phyloP scores from a whole-genome alignment of 2,329 filamentous ascomycete genomes.

The Cercospora berteroae region DNA sequence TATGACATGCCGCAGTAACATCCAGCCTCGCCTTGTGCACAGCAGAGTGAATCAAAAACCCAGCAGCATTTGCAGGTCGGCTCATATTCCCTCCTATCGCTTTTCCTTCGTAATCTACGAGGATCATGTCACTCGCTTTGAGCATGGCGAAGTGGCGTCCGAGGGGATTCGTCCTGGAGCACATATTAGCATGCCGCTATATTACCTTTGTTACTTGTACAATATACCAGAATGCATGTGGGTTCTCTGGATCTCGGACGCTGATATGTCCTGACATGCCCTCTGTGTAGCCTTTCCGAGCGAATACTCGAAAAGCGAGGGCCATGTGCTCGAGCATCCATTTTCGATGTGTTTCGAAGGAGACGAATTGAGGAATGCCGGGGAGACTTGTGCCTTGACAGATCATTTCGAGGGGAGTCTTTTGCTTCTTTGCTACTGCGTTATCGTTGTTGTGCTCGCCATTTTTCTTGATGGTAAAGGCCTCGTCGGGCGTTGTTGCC shows the following conservation, averaged over 20 bases:
- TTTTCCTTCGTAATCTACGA: slow-evolving; percentile 62
- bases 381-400: slow-evolving; percentile 49
- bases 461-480: slow-evolving; percentile 22
- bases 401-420: slow-evolving; percentile 41
- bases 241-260: slow-evolving; percentile 63
- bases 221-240: slow-evolving; percentile 58
- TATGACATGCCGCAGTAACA: slow-evolving; percentile 69
- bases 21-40: slow-evolving; percentile 66
- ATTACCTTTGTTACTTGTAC: not conserved
- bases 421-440: slow-evolving; percentile 29
- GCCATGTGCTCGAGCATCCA: slow-evolving; percentile 65
- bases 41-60: slow-evolving; percentile 68
- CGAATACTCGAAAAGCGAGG: slow-evolving; percentile 66
- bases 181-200: not conserved
- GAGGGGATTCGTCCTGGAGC: slow-evolving; percentile 57
- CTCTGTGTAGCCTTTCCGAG: slow-evolving; percentile 64
- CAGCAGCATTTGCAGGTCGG: slow-evolving; percentile 63
- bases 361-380: slow-evolving; percentile 57
- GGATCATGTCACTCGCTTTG: slow-evolving; percentile 65
- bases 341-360: slow-evolving; percentile 56
- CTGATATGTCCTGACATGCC: slow-evolving; percentile 68
- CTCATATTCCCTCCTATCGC: slow-evolving; percentile 62
- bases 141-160: slow-evolving; percentile 65
- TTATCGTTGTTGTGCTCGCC: slow-evolving; percentile 1
- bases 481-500: slow-evolving; percentile 17